A percentile compares a stretch with the other conserved stretches of the same genome.
Evolutionary conservation across 192 early-diverging fungal species (phyloP).

Genomic region (Backusella westeae): DNA sequence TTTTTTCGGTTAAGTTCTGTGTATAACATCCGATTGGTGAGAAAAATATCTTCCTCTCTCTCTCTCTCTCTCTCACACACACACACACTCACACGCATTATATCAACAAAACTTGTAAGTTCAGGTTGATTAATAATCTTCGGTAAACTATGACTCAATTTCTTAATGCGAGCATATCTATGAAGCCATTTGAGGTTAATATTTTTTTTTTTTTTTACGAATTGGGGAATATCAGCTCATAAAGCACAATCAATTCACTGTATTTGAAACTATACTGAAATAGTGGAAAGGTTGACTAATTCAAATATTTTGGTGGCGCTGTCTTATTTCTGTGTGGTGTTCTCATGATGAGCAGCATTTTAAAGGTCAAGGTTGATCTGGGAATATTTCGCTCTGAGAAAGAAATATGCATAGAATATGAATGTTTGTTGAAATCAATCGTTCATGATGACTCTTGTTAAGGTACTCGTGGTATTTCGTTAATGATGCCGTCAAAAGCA

Average conservation of each 20-base stretch:
- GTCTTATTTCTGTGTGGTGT: not conserved
- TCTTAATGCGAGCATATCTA: not conserved
- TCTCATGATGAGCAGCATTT: not conserved
- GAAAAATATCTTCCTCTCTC: not conserved
- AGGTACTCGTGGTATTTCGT: not conserved
- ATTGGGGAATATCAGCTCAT: not conserved
- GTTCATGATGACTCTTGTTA: not conserved
- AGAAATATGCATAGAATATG: not conserved
- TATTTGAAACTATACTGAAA: not conserved
- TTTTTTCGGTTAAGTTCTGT: not conserved
- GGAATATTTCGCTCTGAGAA: not conserved
- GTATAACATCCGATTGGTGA: not conserved
- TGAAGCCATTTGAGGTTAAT: not conserved
- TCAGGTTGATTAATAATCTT: not conserved
- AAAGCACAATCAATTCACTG: not conserved
- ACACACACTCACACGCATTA: too few relatives aligned
- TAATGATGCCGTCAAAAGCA: not conserved
- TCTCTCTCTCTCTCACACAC: too few relatives aligned
- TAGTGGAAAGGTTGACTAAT: not conserved
- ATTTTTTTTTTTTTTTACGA: not conserved
- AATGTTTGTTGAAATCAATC: not conserved
- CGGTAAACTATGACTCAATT: not conserved
- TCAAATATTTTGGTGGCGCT: not conserved
- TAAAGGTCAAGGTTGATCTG: not conserved
- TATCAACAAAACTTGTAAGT: not conserved